phyloP scores from a whole-genome alignment of 2,329 filamentous ascomycete genomes.

The Fusarium temperatum region DNA sequence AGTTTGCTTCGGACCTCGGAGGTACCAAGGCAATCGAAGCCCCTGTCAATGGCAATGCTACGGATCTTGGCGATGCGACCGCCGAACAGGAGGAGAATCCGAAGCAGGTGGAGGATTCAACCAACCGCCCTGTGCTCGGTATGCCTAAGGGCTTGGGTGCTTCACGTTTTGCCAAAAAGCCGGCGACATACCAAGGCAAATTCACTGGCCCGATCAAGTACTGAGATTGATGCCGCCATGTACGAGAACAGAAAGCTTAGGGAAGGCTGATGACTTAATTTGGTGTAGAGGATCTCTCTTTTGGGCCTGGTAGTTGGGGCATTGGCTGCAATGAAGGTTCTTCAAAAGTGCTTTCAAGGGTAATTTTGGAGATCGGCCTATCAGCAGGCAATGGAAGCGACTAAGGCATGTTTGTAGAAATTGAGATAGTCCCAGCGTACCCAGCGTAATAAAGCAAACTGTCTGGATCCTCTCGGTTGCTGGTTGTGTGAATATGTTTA shows the following conservation, averaged over 20 bases:
- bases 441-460: slow-evolving; percentile 3
- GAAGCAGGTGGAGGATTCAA: not conserved
- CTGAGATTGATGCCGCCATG: not conserved
- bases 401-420: slow-evolving; percentile 13
- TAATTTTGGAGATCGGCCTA: not conserved
- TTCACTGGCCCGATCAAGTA: slow-evolving; percentile 25
- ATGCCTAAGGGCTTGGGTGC: slow-evolving; percentile 24
- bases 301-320: not conserved
- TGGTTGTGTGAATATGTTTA: not conserved
- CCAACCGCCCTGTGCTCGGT: not conserved
- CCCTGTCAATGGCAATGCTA: not conserved
- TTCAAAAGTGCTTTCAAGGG: not conserved
- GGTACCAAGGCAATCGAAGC: not conserved
- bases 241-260: not conserved
- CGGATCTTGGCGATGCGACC: not conserved
- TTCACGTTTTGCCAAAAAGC: slow-evolving; percentile 25
- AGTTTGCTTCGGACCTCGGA: not conserved
- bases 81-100: not conserved
- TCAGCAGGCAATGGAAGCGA: not conserved
- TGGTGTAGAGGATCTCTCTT: not conserved
- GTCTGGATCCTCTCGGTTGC: not conserved
- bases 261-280: not conserved
- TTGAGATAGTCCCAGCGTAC: not conserved
- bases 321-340: not conserved
- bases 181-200: not conserved